Percentiles rank a stretch among this genome's conserved stretches.
These are phyloP conservation scores for Saccharomycopsis sp. DNA, from an alignment of 805 yeast genomes.

Conservation along the genomic window DNA sequence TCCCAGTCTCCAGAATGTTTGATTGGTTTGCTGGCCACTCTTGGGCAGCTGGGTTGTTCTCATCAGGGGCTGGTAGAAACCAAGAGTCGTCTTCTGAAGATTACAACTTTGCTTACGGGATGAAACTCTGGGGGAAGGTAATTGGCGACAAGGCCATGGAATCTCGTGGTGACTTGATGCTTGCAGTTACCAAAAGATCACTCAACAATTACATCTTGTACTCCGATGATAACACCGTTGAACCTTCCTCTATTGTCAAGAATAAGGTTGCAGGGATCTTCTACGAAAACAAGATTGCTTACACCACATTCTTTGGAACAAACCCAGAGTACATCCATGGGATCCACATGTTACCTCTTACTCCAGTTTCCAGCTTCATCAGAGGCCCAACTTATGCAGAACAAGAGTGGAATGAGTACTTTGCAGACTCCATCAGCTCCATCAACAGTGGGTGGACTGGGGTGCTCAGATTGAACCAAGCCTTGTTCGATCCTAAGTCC, in stretches of 20 bases:
- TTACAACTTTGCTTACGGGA: constrained; percentile 56
- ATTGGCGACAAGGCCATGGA: constrained; percentile 45
- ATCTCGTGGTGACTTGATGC: constrained; percentile 47
- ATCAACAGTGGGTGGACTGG: constrained; percentile 63
- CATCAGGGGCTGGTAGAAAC: constrained; percentile 58
- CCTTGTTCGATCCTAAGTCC: constrained; percentile 56
- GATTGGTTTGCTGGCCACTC: constrained; percentile 71
- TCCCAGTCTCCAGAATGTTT: constrained; percentile 58
- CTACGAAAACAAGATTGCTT: constrained; percentile 64
- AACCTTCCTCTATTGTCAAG: constrained; percentile 41
- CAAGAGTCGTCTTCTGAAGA: constrained; percentile 69
- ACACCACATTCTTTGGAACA: constrained; percentile 63
- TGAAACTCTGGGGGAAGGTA: constrained; percentile 60
- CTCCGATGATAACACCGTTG: constrained; percentile 36
- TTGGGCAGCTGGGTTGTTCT: constrained; percentile 63
- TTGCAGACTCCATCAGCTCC: constrained; percentile 32
- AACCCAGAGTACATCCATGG: constrained; percentile 62
- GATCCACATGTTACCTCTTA: constrained; percentile 68
- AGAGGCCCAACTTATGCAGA: constrained; percentile 42
- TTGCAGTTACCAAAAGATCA: constrained; percentile 45
- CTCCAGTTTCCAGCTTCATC: constrained; percentile 50
- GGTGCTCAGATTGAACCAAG: constrained; percentile 54
- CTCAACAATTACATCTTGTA: constrained; percentile 49
- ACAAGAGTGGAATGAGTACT: constrained; percentile 51
- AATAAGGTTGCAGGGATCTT: constrained; percentile 63